phyloP scores from a whole-genome alignment of 352 stramenopile genomes.

The Phytopythium boreale region DNA sequence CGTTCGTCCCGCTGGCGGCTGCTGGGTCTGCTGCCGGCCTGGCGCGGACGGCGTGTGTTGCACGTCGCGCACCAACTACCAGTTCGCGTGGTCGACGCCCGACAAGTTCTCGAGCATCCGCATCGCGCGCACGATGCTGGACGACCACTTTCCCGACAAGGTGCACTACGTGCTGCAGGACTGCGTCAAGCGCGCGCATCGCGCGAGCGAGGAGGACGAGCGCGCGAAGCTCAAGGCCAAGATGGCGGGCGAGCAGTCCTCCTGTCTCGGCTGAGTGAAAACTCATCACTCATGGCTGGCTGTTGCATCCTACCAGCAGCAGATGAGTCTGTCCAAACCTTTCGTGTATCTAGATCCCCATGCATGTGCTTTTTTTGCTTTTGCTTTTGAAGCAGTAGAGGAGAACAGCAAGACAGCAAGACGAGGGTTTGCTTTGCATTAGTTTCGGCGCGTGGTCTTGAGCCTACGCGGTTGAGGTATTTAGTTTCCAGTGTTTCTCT shows the following conservation, averaged over 20 bases:
- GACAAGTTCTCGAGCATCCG: slow-evolving; percentile 69
- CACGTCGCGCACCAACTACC: slow-evolving; percentile 80
- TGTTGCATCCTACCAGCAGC: neutral
- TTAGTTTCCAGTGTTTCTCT: neutral
- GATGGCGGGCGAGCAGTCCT: neutral
- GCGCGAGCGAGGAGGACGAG: slow-evolving; percentile 20
- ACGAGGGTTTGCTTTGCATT: neutral
- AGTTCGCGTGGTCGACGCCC: slow-evolving; percentile 61
- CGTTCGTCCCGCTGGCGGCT: slow-evolving; percentile 33
- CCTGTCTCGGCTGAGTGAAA: slow-evolving; percentile 1
- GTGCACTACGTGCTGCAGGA: slow-evolving; percentile 85
- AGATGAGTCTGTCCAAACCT: neutral
- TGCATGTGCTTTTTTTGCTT: neutral
- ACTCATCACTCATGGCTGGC: too few relatives aligned
- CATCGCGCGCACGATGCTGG: slow-evolving; percentile 83
- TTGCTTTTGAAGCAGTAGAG: neutral
- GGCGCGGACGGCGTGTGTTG: slow-evolving; percentile 76
- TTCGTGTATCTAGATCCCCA: neutral
- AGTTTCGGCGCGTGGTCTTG: neutral
- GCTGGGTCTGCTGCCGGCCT: slow-evolving; percentile 82
- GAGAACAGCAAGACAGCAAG: neutral
- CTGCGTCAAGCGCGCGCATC: slow-evolving; percentile 57
- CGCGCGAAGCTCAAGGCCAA: slow-evolving; percentile 1
- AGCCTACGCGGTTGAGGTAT: too few relatives aligned
- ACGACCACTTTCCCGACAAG: slow-evolving; percentile 88